Evolutionary conservation across 2,329 filamentous ascomycete species (phyloP), one percentile per base, ranked within the genome.

Genomic region (Teratosphaeria viscida): DNA sequence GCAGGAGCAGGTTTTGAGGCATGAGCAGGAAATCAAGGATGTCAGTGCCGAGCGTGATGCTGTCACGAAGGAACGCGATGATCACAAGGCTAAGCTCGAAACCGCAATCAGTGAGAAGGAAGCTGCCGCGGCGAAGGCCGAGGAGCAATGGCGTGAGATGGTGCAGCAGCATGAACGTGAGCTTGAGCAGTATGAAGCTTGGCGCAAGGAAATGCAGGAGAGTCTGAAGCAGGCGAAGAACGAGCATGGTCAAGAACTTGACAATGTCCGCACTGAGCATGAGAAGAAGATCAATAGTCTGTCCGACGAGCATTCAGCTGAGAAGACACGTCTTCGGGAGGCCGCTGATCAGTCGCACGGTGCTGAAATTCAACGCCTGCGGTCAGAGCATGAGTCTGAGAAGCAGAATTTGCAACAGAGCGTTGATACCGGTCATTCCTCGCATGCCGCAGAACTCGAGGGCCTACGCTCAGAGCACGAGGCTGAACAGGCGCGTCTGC

Each of bases 41-140:
- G 35, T 62, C 5, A 52, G 52, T 14, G 39, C 56, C 11, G 61
- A 61, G 39, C 56, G 57, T 8, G 60, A 65, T 53, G 49, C 53
- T 27, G 56, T 52, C 12, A n/a, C 47, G n/a, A 52, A 60, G 27
- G 57, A 59, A 1, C 60, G 57, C 14, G 63, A 66, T 23, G 56
- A 63, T 19, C 57, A 58, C 34, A 55, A 60, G 32, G 39, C 49
- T 14, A 61, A 59, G 57, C 59, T 65, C 11, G 58, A 59, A 5
- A 37, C 52, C 8, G 55, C 59, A 1, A 2, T 56, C 0, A 53
- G 58, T 12, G 59, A 62, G 34, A 57, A 59, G 37, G 54, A 61
- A 7, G 57, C 54, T 32, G 53, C 53, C 10, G 27, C 5, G 10
- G 27, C 55, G 12, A 56, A 59, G 54, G 37, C 62, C n/a, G 35